A percentile compares a stretch with the other conserved stretches of the same genome.
Conservation (phyloP, 73 alveolate genomes). For the Symbiodinium natans region DNA sequence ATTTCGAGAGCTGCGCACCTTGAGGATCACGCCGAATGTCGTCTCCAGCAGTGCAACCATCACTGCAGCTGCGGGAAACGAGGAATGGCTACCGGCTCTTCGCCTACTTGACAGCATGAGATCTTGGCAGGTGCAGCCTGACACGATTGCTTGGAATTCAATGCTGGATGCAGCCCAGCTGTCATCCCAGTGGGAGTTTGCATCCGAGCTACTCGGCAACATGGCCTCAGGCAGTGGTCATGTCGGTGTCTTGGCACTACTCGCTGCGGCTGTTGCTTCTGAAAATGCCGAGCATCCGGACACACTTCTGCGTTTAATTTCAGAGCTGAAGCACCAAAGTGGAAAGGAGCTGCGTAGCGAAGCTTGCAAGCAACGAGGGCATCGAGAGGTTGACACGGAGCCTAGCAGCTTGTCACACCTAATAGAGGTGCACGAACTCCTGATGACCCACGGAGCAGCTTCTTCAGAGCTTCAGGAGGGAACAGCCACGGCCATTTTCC, state of each 20-base stretch:
- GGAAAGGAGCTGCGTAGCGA: not conserved
- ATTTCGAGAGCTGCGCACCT: not conserved
- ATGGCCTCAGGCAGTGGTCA: not conserved
- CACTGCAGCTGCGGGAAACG: constrained; percentile 38
- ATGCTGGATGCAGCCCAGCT: constrained; percentile 49
- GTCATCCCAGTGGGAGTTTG: constrained; percentile 36
- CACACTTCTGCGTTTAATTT: not conserved
- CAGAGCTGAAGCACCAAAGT: not conserved
- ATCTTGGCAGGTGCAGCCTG: constrained; percentile 13
- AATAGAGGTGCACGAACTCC: constrained; percentile 49
- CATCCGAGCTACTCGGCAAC: not conserved
- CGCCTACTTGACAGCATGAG: constrained; percentile 28
- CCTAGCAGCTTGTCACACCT: constrained; percentile 44
- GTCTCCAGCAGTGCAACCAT: constrained; percentile 57
- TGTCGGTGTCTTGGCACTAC: not conserved
- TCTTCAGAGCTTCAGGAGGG: not conserved
- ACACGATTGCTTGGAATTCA: constrained; percentile 21
- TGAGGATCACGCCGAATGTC: not conserved
- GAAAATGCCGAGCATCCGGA: constrained; percentile 18
- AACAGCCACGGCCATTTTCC: not conserved
- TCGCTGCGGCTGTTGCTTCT: constrained; percentile 25
- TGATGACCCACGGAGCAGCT: not conserved
- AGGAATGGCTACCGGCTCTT: constrained; percentile 51
- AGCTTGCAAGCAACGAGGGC: not conserved
- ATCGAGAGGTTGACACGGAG: not conserved